These are phyloP conservation scores for Phoma sp. DNA, from an alignment of 2,329 filamentous ascomycete genomes.

Conservation along the genomic window DNA sequence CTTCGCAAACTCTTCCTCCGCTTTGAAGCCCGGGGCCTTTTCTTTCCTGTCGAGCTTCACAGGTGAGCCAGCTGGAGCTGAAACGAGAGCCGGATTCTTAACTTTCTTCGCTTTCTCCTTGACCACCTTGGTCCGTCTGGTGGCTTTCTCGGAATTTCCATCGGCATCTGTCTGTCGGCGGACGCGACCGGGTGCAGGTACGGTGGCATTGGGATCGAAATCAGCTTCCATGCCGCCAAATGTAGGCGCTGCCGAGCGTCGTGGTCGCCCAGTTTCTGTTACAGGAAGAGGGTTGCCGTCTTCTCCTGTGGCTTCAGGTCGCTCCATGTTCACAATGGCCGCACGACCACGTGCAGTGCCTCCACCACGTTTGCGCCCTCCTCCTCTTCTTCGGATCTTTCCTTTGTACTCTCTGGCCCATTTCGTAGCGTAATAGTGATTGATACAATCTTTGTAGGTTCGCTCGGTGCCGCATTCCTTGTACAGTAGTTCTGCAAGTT, in stretches of 20 bases:
- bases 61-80: constrained; percentile 44
- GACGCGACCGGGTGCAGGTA: constrained; percentile 43
- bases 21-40: constrained; percentile 38
- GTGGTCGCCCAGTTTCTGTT: constrained; percentile 57
- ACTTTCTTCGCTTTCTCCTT: constrained; percentile 50
- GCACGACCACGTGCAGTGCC: constrained; percentile 58
- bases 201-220: constrained; percentile 57
- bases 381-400: constrained; percentile 58
- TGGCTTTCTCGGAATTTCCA: constrained; percentile 43
- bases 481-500: constrained; percentile 69
- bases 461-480: constrained; percentile 59
- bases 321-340: constrained; percentile 60
- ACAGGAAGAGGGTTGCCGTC: constrained; percentile 48
- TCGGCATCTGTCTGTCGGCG: constrained; percentile 43
- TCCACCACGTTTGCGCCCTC: constrained; percentile 39
- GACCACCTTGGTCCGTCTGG: constrained; percentile 50
- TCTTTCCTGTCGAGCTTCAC: constrained; percentile 44
- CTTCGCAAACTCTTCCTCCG: constrained; percentile 42
- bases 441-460: constrained; percentile 79
- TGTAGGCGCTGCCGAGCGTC: constrained; percentile 68
- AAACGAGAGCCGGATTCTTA: constrained; percentile 51
- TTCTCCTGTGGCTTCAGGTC: constrained; percentile 47
- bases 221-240: constrained; percentile 71
- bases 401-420: constrained; percentile 78
- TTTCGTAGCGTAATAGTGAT: constrained; percentile 84